Conservation (phyloP, 1,284 basidiomycete species). For the Ganoderma meredithae region DNA sequence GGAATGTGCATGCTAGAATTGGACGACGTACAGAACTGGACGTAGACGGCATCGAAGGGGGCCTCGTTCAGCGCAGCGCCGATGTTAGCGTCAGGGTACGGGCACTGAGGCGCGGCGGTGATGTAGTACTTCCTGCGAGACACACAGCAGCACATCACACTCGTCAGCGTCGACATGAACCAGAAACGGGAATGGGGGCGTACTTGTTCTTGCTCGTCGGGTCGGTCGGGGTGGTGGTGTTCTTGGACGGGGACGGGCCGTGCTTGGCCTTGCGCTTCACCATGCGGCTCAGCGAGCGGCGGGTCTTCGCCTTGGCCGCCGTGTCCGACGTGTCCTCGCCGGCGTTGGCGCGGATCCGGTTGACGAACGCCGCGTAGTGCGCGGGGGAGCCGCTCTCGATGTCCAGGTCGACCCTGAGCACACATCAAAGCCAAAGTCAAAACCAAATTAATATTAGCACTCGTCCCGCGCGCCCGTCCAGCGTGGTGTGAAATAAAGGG, state of each 20-base stretch:
- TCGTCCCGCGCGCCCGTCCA: background rate
- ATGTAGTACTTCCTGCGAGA: conserved; percentile 52
- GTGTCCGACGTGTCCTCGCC: conserved; percentile 48
- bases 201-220: conserved; percentile 26
- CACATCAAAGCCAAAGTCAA: too few relatives aligned
- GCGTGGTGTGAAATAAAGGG: conserved; percentile 1
- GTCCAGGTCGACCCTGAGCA: conserved; percentile 63
- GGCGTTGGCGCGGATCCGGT: conserved; percentile 53
- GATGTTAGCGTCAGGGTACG: conserved; percentile 63
- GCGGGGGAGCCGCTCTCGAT: conserved; percentile 64
- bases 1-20: background rate
- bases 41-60: conserved; percentile 66
- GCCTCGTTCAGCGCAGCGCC: conserved; percentile 59
- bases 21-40: conserved; percentile 56
- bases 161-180: background rate
- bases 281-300: conserved; percentile 3
- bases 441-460: conserved; percentile 7
- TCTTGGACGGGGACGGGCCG: conserved; percentile 11
- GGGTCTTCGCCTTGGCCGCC: conserved; percentile 45
- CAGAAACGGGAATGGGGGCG: background rate
- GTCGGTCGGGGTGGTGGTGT: conserved; percentile 18
- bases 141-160: too few relatives aligned
- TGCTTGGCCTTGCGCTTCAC: conserved; percentile 6
- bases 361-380: conserved; percentile 64
- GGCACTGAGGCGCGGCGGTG: conserved; percentile 66